These are phyloP conservation scores for Mortierella antarctica DNA, from an alignment of 192 early-diverging fungal genomes.

Conservation along the genomic window DNA sequence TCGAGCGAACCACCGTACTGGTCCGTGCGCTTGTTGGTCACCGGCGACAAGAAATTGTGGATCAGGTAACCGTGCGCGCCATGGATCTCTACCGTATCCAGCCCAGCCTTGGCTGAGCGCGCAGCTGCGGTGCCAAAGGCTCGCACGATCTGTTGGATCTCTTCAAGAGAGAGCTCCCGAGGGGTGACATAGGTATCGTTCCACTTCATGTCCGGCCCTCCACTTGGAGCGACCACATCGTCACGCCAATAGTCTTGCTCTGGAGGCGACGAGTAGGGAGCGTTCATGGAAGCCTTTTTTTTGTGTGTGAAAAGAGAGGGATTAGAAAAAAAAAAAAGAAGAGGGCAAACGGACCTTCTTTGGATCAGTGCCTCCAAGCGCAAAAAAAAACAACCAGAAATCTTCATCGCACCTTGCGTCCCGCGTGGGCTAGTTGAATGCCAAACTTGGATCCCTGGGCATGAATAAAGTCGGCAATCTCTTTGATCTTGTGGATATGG, in stretches of 20 bases:
- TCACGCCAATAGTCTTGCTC: constrained; percentile 65
- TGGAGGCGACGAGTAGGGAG: constrained; percentile 17
- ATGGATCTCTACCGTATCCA: constrained; percentile 93
- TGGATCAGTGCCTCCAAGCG: too few relatives aligned
- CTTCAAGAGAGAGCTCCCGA: constrained; percentile 68
- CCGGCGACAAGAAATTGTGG: constrained; percentile 81
- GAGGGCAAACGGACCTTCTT: not conserved
- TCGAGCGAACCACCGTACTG: constrained; percentile 92
- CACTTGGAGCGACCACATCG: constrained; percentile 74
- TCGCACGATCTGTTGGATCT: constrained; percentile 73
- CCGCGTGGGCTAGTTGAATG: constrained; percentile 88
- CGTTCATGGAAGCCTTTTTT: constrained; percentile 7
- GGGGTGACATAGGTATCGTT: constrained; percentile 53
- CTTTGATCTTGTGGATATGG: constrained; percentile 70
- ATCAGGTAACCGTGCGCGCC: constrained; percentile 92
- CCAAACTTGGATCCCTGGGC: constrained; percentile 66
- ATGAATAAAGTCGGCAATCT: constrained; percentile 72
- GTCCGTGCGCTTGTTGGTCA: constrained; percentile 90
- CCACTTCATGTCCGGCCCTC: constrained; percentile 50
- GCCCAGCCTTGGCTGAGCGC: constrained; percentile 83
- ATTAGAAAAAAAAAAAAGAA: not conserved
- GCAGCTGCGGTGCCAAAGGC: constrained; percentile 73
- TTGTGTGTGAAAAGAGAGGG: not conserved
- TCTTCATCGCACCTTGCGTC: constrained; percentile 67
- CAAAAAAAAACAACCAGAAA: not conserved